These are phyloP conservation scores for Rhodomyrtus psidioides DNA, from an alignment of 441 rosid species.

Conservation along the genomic window DNA sequence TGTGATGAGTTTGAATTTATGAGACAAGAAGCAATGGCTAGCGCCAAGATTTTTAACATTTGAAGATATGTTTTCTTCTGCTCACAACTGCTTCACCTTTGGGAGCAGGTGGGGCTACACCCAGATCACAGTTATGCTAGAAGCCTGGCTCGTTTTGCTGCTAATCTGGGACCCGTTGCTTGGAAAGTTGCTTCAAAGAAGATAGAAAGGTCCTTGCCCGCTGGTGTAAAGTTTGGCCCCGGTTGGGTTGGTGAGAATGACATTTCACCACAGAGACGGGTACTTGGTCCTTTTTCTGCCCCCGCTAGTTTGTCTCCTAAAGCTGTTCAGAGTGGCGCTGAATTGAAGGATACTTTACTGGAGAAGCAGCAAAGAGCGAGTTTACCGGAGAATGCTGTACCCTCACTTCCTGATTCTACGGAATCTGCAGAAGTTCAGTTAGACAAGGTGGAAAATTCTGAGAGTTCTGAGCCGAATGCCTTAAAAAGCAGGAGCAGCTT, in stretches of 20 bases:
- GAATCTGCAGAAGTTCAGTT: slow-evolving; percentile 14
- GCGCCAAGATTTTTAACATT: neutral
- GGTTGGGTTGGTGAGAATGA: slow-evolving; percentile 68
- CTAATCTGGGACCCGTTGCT: slow-evolving; percentile 48
- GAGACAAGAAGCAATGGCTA: neutral
- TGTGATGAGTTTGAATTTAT: neutral
- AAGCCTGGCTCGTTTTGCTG: slow-evolving; percentile 55
- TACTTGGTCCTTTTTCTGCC: neutral
- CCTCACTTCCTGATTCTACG: slow-evolving; percentile 19
- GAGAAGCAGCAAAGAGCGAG: slow-evolving; percentile 11
- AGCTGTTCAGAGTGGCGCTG: slow-evolving; percentile 11
- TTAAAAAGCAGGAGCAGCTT: slow-evolving; percentile 7
- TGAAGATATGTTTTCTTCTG: neutral
- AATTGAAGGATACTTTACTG: slow-evolving; percentile 18
- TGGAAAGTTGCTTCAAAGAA: slow-evolving; percentile 49
- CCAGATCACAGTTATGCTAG: slow-evolving; percentile 61
- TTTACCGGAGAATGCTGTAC: slow-evolving; percentile 24
- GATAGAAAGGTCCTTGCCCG: slow-evolving; percentile 34
- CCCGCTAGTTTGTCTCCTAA: neutral
- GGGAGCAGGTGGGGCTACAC: slow-evolving; percentile 58
- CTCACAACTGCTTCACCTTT: neutral
- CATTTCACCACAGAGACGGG: neutral
- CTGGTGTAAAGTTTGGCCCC: slow-evolving; percentile 35
- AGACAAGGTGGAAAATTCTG: slow-evolving; percentile 24
- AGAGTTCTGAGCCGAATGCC: slow-evolving; percentile 16